phyloP scores from a whole-genome alignment of 2,329 filamentous ascomycete genomes.

The Fusarium sp. region DNA sequence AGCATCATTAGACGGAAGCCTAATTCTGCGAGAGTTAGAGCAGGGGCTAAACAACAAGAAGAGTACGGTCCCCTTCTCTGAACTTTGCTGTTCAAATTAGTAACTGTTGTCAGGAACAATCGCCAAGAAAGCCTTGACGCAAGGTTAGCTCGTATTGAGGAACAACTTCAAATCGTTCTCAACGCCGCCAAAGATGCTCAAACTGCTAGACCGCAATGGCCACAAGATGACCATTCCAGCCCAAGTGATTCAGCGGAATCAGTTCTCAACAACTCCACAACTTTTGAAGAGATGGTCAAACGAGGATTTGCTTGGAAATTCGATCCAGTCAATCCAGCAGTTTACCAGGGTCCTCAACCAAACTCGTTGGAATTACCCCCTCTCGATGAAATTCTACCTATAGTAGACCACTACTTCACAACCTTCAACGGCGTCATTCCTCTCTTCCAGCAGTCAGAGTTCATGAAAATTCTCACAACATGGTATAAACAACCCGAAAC shows the following conservation, averaged over 20 bases:
- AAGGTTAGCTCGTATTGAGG: constrained; percentile 49
- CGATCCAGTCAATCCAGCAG: constrained; percentile 34
- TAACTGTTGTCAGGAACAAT: not conserved
- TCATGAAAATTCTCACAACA: constrained; percentile 51
- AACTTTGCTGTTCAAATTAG: not conserved
- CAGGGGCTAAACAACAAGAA: constrained; percentile 19
- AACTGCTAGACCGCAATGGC: not conserved
- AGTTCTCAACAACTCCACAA: not conserved
- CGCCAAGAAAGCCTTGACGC: constrained; percentile 35
- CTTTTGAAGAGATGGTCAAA: not conserved
- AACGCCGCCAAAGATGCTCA: constrained; percentile 35
- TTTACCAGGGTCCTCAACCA: constrained; percentile 35
- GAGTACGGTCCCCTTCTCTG: constrained; percentile 10
- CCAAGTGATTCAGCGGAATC: constrained; percentile 7
- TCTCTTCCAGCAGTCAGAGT: constrained; percentile 52
- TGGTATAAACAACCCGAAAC: constrained; percentile 49
- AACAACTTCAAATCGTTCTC: constrained; percentile 49
- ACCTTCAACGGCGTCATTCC: constrained; percentile 53
- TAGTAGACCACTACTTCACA: constrained; percentile 54
- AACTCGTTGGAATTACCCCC: constrained; percentile 47
- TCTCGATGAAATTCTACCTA: constrained; percentile 50
- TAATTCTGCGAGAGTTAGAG: constrained; percentile 34
- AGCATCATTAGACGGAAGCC: constrained; percentile 44
- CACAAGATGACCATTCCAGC: constrained; percentile 22
- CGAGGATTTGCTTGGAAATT: constrained; percentile 29